Evolutionary conservation across 805 yeast genomes (phyloP).

Genomic region (Saccharomycopsis selenospora): DNA sequence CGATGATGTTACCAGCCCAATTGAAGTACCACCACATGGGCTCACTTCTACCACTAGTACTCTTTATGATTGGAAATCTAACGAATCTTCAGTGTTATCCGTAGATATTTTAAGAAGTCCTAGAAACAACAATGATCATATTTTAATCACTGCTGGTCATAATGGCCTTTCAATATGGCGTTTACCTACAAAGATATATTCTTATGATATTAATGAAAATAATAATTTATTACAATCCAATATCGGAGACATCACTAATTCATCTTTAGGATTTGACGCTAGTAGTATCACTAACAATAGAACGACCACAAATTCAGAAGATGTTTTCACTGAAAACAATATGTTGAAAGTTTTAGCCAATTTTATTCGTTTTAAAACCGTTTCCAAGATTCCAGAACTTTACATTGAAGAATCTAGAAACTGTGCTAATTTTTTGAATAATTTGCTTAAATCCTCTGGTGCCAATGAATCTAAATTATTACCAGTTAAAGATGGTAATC

Average conservation of each 20-base stretch:
- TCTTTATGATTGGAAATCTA: slow-evolving; percentile 53
- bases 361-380: slow-evolving; percentile 65
- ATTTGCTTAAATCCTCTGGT: slow-evolving; percentile 60
- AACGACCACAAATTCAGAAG: not conserved
- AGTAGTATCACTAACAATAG: not conserved
- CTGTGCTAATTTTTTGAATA: slow-evolving; percentile 71
- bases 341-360: slow-evolving; percentile 55
- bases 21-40: slow-evolving; percentile 48
- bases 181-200: slow-evolving; percentile 8
- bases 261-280: not conserved
- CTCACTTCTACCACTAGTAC: slow-evolving; percentile 63
- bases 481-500: slow-evolving; percentile 74
- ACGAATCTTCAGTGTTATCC: slow-evolving; percentile 17
- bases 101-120: slow-evolving; percentile 22
- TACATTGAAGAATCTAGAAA: slow-evolving; percentile 74
- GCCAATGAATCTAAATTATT: slow-evolving; percentile 58
- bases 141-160: slow-evolving; percentile 18
- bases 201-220: not conserved
- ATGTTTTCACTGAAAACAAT: slow-evolving; percentile 45
- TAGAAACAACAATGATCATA: slow-evolving; percentile 10
- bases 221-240: not conserved
- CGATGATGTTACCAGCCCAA: slow-evolving; percentile 36
- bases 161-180: slow-evolving; percentile 19
- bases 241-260: not conserved
- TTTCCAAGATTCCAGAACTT: slow-evolving; percentile 63